These are phyloP conservation scores for Zasmidium citrigriseum DNA, from an alignment of 2,329 filamentous ascomycete species.

Conservation along the genomic window DNA sequence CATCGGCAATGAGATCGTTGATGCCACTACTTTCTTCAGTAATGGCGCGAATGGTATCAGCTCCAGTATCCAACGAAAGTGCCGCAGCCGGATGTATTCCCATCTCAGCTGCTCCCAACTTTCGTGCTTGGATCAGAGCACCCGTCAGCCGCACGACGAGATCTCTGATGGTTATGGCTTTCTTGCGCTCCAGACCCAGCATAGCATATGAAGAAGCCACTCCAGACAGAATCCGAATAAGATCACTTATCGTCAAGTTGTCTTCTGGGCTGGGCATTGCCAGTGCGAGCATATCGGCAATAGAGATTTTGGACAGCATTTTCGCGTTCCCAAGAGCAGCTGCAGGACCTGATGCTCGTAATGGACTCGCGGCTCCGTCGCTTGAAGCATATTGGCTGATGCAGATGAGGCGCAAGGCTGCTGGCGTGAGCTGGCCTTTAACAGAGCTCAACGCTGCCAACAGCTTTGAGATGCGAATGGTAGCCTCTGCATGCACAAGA, in stretches of 20 bases:
- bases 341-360: background rate
- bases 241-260: constrained; percentile 38
- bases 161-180: constrained; percentile 85
- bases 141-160: constrained; percentile 80
- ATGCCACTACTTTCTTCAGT: constrained; percentile 28
- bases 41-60: constrained; percentile 19
- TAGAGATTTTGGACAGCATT: constrained; percentile 14
- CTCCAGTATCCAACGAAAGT: constrained; percentile 67
- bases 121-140: constrained; percentile 85
- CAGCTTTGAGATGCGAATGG: constrained; percentile 72
- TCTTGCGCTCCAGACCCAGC: constrained; percentile 82
- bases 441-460: constrained; percentile 67
- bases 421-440: constrained; percentile 58
- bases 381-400: background rate
- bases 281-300: constrained; percentile 26
- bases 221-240: constrained; percentile 75
- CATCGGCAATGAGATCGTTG: constrained; percentile 26
- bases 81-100: constrained; percentile 93
- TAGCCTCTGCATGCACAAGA: constrained; percentile 70
- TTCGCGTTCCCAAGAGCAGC: constrained; percentile 6
- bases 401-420: constrained; percentile 12
- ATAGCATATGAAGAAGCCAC: constrained; percentile 82
- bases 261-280: constrained; percentile 27
- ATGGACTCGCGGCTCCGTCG: background rate
- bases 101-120: constrained; percentile 90